These are phyloP conservation scores for Wallacemonas rigidus DNA, from an alignment of 208 protist genomes.

Conservation along the genomic window DNA sequence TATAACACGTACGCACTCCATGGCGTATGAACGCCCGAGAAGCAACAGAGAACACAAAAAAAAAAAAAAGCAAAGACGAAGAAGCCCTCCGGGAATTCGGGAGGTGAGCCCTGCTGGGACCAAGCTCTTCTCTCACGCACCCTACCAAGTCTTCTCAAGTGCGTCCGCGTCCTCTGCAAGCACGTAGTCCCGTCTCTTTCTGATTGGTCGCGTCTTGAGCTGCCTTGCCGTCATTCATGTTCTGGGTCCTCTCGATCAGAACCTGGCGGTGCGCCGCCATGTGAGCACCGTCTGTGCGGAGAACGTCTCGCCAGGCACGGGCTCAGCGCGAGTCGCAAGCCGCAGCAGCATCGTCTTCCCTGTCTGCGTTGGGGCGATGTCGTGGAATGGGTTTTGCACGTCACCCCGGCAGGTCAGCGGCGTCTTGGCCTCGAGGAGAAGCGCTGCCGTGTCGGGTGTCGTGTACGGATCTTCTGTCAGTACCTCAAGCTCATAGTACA, in stretches of 20 bases:
- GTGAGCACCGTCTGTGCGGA: conserved; percentile 42
- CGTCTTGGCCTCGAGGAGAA: neutral
- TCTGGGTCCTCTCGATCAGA: neutral
- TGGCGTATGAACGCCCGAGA: no score
- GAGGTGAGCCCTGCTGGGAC: no score
- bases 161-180: no score
- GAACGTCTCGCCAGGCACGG: conserved; percentile 29
- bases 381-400: conserved; percentile 15
- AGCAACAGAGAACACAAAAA: no score
- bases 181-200: neutral
- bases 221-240: neutral
- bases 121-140: no score
- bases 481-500: conserved; percentile 16
- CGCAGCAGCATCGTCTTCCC: conserved; percentile 16
- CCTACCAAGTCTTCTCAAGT: no score
- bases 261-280: conserved; percentile 31
- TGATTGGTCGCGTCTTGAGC: neutral
- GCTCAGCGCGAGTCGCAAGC: conserved; percentile 26
- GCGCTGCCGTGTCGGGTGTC: neutral
- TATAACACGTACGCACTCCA: no score
- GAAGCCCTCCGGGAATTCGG: no score
- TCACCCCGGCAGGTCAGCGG: neutral
- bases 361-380: neutral
- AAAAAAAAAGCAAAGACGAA: no score
- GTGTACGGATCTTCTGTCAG: neutral